Evolutionary conservation across 139 green algal genomes (phyloP), one percentile per base, ranked within the genome.

Genomic region (Coccomyxa sp.): DNA sequence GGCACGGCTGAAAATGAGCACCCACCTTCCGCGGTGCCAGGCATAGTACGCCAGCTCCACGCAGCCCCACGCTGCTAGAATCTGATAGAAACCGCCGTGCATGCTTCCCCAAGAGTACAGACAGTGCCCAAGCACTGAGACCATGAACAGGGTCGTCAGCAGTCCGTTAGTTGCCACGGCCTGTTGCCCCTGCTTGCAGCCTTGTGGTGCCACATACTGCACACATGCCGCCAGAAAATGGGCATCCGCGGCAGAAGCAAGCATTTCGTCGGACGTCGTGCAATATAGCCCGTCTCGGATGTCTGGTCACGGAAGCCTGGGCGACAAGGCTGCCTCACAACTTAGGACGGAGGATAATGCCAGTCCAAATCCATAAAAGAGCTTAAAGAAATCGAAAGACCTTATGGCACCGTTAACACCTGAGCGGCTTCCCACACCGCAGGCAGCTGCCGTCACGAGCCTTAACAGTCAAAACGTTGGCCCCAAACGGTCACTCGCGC

Each of bases 31-130:
- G 1, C 25, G 25, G 17, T 28, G 45, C 57, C 58, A 18, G 9
- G 76, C 17, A 32, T 66, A 80, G 76, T 74, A 82, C 13, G 57
- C 25, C 78, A 82, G 78, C 78, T 68, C 78, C 25, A 68, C 21
- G 15, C 78, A 82, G 15, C 17, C 12, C 51, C 78, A 74, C 21
- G 1, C 17, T 71, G 78, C 78, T 30, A 71, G 16, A 0, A 68
- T 10, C 3, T 27, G 18, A 14, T 71, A 27, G 13, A 23, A 82
- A 13, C 78, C 15, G 78, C 23, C 18, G 25, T 23, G 58, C 51
- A 51, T 74, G 78, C 23, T n/a, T 51, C 23, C 71, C 14, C 21
- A 77, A 16, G 23, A 45, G 71, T 38, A 77, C 71, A 77, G 71
- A 16, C 71, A 77, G 27, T 38, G n/a, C 23, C 71, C n/a, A 25